Conservation (phyloP, 495 filamentous ascomycete species). For the Neurospora tetraspora region DNA sequence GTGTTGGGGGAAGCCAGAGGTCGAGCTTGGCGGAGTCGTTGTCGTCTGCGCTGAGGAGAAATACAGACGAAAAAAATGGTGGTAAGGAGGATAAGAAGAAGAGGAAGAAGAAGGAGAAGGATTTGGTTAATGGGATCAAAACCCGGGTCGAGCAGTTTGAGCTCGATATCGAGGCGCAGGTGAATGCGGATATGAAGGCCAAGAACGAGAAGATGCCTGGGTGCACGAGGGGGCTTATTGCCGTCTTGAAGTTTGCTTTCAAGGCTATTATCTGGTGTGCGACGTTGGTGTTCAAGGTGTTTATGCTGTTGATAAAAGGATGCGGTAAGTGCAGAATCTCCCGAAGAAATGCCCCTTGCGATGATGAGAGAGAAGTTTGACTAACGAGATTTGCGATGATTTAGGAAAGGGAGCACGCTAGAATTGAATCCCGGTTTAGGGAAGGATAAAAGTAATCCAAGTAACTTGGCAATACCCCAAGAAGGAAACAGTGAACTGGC, state of each 20-base stretch:
- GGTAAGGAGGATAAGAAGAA: slow-evolving; percentile 13
- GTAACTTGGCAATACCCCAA: background rate
- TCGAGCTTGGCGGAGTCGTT: slow-evolving; percentile 9
- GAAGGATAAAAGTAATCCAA: background rate
- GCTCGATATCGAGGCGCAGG: slow-evolving; percentile 47
- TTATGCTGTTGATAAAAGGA: slow-evolving; percentile 26
- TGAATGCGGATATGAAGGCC: slow-evolving; percentile 28
- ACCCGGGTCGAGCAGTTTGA: slow-evolving; percentile 42
- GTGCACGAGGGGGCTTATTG: slow-evolving; percentile 26
- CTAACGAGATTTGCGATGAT: background rate
- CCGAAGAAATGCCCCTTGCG: slow-evolving; percentile 15
- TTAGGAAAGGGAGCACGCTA: background rate
- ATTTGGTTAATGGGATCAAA: slow-evolving; percentile 11
- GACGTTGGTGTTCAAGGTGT: slow-evolving; percentile 34
- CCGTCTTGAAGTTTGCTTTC: slow-evolving; percentile 30
- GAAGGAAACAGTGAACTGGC: background rate
- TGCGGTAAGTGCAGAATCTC: slow-evolving; percentile 30
- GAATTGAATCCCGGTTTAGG: background rate
- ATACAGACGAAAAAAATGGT: slow-evolving; percentile 8
- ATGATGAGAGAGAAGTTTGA: background rate
- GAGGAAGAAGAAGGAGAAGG: slow-evolving; percentile 7
- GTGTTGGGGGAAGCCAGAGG: slow-evolving; percentile 16
- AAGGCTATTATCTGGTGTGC: slow-evolving; percentile 38
- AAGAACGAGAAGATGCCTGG: slow-evolving; percentile 33
- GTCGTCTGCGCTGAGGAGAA: slow-evolving; percentile 4